Evolutionary conservation across 306 rosid genomes (phyloP).

Genomic region (Quercus dentata): DNA sequence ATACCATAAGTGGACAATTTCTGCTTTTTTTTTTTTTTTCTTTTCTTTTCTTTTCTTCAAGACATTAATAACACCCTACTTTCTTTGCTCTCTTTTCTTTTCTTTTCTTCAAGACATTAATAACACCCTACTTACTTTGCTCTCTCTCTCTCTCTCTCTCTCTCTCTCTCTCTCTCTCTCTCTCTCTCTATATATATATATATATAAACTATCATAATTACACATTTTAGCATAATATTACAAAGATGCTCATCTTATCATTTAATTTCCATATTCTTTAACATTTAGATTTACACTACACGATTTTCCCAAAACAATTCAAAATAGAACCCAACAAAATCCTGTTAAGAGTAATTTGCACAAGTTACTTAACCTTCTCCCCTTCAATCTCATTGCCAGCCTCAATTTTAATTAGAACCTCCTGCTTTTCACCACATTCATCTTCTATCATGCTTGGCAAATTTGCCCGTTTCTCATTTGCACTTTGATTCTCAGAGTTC

Average conservation of each 20-base stretch:
- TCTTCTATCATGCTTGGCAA: slow-evolving; percentile 9
- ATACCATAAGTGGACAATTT: neutral
- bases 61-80: too few relatives aligned
- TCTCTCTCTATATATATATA: too few relatives aligned
- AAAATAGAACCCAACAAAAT: neutral
- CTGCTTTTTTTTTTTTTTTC: too few relatives aligned
- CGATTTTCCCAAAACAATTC: neutral
- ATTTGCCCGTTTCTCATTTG: slow-evolving; percentile 24
- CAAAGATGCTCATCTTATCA: neutral
- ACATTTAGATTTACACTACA: slow-evolving; percentile 12
- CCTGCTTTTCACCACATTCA: slow-evolving; percentile 17
- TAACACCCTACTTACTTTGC: too few relatives aligned
- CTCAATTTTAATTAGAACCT: slow-evolving; percentile 11
- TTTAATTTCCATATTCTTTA: slow-evolving; percentile 2
- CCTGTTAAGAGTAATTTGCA: neutral
- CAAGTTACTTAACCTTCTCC: neutral
- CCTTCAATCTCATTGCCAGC: neutral
- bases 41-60: too few relatives aligned
- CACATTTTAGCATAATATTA: neutral
- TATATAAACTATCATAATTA: too few relatives aligned
- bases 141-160: neutral
- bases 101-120: too few relatives aligned
- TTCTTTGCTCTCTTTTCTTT: too few relatives aligned
- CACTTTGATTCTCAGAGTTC: slow-evolving; percentile 27
- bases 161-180: neutral